Evolutionary conservation across 768 basidiomycete genomes (phyloP), one percentile per base, ranked within the genome.

Genomic region (Mycena belliarum): DNA sequence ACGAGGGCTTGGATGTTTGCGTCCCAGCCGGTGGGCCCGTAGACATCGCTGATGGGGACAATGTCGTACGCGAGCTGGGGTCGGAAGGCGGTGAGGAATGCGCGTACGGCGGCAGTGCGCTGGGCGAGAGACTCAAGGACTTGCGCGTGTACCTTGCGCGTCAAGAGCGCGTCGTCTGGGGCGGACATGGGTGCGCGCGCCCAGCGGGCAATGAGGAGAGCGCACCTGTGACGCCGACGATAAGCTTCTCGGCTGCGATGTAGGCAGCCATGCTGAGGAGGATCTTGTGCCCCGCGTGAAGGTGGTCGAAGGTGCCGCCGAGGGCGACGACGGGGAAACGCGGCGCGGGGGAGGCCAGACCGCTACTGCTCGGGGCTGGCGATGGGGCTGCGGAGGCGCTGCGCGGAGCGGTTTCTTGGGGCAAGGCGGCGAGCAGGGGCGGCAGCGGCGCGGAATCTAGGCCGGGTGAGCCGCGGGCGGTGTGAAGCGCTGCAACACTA

Each of bases 271-370:
- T 93, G 67, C 93, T 91, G 12, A 99, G 82, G 26, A 99, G 83
- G 58, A 99, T 95, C 74, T 97, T 97, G 76, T 99, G 97, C 0
- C 96, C 97, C 4, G 94, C 85, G 69, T 99, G 97, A 16, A 99
- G 83, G 70, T 98, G 97, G 73, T 99, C 97, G 72, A 98, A 98
- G 0, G 97, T 98, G 0, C 97, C 97, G 7, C 97, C 96, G 9
- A 98, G 79, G 0, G 86, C 89, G n/a, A 88, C 84, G 49, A 93
- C 90, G 14, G 88, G 88, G 68, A 76, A 78, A 40, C 70, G 59
- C 18, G 74, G 58, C 15, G 75, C 64, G 15, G 59, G n/a, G 44
- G 37, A 4, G 11, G 63, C 40, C 21, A 46, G 9, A 55, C 12
- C 14, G 24, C 41, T 41, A 23, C 41, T 40, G 61, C 56, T 0